These are phyloP conservation scores for Epichloe coenophiala DNA, from an alignment of 2,329 filamentous ascomycete genomes.

Conservation along the genomic window DNA sequence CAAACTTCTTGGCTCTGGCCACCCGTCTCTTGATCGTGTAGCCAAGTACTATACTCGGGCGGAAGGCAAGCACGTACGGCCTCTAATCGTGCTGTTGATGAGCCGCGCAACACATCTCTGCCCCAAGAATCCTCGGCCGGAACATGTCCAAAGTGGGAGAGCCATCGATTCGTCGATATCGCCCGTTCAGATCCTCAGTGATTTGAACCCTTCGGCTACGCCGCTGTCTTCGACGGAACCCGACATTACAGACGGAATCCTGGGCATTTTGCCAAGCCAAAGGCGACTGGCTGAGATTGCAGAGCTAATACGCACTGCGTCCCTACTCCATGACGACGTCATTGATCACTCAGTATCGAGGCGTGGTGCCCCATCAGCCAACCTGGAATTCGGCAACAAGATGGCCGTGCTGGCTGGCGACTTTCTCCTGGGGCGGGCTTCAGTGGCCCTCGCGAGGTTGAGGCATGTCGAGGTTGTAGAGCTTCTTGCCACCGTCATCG, in stretches of 20 bases:
- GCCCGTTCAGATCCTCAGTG: slow-evolving; percentile 49
- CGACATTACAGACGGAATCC: slow-evolving; percentile 26
- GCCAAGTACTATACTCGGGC: slow-evolving; percentile 97
- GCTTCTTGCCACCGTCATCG: slow-evolving; percentile 87
- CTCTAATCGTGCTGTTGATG: slow-evolving; percentile 92
- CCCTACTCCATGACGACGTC: slow-evolving; percentile 92
- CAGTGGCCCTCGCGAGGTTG: slow-evolving; percentile 79
- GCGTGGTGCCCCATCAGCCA: slow-evolving; percentile 74
- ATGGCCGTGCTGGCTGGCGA: slow-evolving; percentile 98
- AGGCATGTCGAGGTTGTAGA: slow-evolving; percentile 91
- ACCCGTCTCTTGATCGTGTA: slow-evolving; percentile 85
- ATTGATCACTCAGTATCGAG: slow-evolving; percentile 85
- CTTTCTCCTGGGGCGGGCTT: slow-evolving; percentile 84
- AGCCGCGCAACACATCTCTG: slow-evolving; percentile 78
- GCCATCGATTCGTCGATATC: slow-evolving; percentile 43
- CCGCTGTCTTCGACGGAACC: slow-evolving; percentile 26
- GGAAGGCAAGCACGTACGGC: slow-evolving; percentile 92
- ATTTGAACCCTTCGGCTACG: slow-evolving; percentile 59
- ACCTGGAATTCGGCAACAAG: slow-evolving; percentile 95
- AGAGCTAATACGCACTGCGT: slow-evolving; percentile 93
- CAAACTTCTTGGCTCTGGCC: slow-evolving; percentile 83
- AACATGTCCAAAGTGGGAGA: slow-evolving; percentile 27
- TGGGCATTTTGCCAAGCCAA: slow-evolving; percentile 82
- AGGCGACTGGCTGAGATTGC: slow-evolving; percentile 89
- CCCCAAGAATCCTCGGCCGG: slow-evolving; percentile 38